Evolutionary conservation across 2,329 filamentous ascomycete species (phyloP).

Genomic region (Xylaria sp.): DNA sequence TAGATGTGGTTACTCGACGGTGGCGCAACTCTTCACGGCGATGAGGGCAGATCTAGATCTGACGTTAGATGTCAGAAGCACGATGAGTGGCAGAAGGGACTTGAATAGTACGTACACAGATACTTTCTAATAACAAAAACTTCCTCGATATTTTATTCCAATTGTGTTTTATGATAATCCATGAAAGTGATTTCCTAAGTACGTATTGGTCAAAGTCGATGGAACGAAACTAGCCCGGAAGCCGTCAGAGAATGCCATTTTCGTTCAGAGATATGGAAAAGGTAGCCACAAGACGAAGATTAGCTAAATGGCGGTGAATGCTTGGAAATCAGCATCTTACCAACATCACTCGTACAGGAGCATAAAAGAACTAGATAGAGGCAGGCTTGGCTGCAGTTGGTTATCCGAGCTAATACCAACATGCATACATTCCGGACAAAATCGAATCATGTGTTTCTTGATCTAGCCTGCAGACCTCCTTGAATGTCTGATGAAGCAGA

Average conservation of each 20-base stretch:
- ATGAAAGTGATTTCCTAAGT: neutral
- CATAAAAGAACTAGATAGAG: neutral
- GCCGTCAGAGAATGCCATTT: neutral
- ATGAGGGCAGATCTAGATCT: neutral
- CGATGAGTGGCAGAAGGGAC: neutral
- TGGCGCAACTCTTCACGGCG: no score
- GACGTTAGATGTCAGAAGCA: neutral
- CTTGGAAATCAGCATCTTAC: neutral
- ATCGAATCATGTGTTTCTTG: neutral
- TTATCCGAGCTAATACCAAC: neutral
- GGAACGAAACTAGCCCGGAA: neutral
- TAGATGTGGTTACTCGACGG: no score
- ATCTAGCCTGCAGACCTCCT: neutral
- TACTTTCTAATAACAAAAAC: neutral
- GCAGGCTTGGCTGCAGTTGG: neutral
- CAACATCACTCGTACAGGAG: neutral
- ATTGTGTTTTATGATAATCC: neutral
- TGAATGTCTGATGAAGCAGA: neutral
- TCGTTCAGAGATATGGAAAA: neutral
- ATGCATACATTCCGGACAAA: neutral
- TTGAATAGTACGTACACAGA: neutral
- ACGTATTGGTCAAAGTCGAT: neutral
- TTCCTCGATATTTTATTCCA: neutral
- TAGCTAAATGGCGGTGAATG: neutral
- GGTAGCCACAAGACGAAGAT: neutral